These are phyloP conservation scores for Tagetes patula DNA, from an alignment of 129 eudicot genomes.

Conservation along the genomic window DNA sequence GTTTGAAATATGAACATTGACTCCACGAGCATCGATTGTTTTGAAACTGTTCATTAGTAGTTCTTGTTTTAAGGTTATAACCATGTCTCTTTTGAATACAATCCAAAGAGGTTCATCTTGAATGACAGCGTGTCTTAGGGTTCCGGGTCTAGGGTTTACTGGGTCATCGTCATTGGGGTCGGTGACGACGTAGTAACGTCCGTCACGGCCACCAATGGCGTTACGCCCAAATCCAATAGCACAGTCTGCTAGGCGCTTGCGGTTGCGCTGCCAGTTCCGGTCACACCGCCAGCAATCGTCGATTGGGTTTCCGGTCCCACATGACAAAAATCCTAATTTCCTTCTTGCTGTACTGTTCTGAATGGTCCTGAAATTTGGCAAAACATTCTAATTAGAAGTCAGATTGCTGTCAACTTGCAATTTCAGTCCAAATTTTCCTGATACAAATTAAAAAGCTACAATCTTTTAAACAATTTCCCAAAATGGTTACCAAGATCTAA, in stretches of 20 bases:
- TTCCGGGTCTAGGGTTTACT: conserved; percentile 1
- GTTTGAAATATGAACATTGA: neutral
- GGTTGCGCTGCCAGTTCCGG: neutral
- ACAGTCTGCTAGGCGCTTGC: conserved; percentile 10
- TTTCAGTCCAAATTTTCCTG: no score
- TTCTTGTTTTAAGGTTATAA: neutral
- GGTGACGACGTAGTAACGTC: neutral
- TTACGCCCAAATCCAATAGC: conserved; percentile 11
- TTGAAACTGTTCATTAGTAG: neutral
- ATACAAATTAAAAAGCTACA: no score
- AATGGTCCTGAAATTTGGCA: neutral
- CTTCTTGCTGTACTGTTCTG: neutral
- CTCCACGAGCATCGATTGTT: conserved; percentile 15
- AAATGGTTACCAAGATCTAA: no score
- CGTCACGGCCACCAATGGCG: neutral
- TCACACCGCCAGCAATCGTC: conserved; percentile 13
- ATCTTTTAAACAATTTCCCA: no score
- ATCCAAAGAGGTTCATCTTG: conserved; percentile 13
- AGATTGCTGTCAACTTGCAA: no score
- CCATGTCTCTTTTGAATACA: conserved; percentile 8
- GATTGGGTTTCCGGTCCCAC: conserved; percentile 3
- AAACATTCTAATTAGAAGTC: neutral
- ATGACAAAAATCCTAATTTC: conserved; percentile 5
- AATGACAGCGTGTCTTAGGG: conserved; percentile 7
- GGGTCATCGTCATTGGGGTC: neutral